These are phyloP conservation scores for Cordyceps pruinosa DNA, from an alignment of 2,329 filamentous ascomycete genomes.

Conservation along the genomic window DNA sequence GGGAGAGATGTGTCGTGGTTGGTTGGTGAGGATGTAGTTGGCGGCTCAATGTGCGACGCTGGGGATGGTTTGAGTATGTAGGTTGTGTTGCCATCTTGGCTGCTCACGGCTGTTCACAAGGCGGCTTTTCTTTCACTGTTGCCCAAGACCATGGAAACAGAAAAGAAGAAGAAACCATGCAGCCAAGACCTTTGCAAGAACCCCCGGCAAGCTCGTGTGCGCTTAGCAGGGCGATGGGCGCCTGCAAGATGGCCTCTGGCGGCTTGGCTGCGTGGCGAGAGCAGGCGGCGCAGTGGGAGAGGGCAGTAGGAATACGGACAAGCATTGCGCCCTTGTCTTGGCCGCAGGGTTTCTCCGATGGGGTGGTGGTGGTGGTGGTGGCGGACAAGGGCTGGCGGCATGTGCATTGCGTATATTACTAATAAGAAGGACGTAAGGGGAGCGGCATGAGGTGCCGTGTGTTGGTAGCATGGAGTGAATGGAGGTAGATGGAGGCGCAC, in stretches of 20 bases:
- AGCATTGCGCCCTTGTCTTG: too few relatives aligned
- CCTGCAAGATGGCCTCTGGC: not conserved
- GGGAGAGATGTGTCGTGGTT: not conserved
- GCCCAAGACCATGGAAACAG: not conserved
- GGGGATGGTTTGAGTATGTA: not conserved
- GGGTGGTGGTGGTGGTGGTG: too few relatives aligned
- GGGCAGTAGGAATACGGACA: not conserved
- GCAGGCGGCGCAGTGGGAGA: not conserved
- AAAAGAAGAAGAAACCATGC: not conserved
- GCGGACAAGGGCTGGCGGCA: too few relatives aligned
- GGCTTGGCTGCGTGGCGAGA: not conserved
- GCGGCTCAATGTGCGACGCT: not conserved
- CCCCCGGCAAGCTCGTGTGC: not conserved
- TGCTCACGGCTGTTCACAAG: not conserved
- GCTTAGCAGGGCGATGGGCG: conserved; percentile 1
- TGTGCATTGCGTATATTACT: too few relatives aligned
- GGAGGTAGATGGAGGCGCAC: too few relatives aligned
- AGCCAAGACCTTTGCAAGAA: conserved; percentile 2
- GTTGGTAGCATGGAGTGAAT: too few relatives aligned
- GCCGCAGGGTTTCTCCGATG: too few relatives aligned
- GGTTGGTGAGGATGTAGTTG: not conserved
- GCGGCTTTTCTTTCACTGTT: not conserved
- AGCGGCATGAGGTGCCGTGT: too few relatives aligned
- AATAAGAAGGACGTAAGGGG: too few relatives aligned
- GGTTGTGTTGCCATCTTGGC: not conserved